Base-by-base conservation (phyloP, 106 monocot genomes). In the Triglochin maritima region DNA sequence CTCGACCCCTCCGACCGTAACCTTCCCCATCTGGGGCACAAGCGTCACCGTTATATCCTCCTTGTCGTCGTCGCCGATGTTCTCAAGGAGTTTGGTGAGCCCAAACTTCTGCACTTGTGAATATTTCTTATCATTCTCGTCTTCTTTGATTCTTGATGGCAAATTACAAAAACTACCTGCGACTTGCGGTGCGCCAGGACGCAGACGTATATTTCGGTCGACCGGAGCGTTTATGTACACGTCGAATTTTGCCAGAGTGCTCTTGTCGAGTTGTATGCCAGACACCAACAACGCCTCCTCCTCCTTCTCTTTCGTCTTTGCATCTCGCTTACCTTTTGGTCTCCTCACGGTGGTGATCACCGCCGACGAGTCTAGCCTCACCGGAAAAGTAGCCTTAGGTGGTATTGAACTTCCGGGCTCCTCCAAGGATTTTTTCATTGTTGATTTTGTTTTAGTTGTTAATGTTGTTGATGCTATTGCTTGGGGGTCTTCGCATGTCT, bases 101-200 rank as follows among this genome's bases (percentile, higher is more conserved):
- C 63, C 74, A 6, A 74, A 47, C 4, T 16, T 56, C 47, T 58
- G 66, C 14, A 4, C 66, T 0, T 29, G 29, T 29, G 29, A 29
- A 29, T 29, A 29, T 1, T 57, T 66, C 49, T 17, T 66, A n/a
- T 46, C 9, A 8, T 64, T 49, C 53, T 65, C 68, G 62, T 41
- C 62, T 53, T 7, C 52, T n/a, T 9, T 7, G 17, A 67, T 47
- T 68, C 47, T 63, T 57, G 82, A 83, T 14, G 80, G 80, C 69
- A 86, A 46, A 15, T 82, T 71, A 10, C 72, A 78, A 44, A 86
- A 83, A 51, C 80, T 81, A 4, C 89, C 89, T 2, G 89, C 82
- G 63, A 80, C 82, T 68, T 82, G 80, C 44, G 74, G 69, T 17
- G 46, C 45, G 56, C n/a, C 52, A 44, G 86, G 62, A 41, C 3